A percentile compares a stretch with the other conserved stretches of the same genome.
phyloP scores from a whole-genome alignment of 805 yeast genomes.

The Kodamaea laetipori region DNA sequence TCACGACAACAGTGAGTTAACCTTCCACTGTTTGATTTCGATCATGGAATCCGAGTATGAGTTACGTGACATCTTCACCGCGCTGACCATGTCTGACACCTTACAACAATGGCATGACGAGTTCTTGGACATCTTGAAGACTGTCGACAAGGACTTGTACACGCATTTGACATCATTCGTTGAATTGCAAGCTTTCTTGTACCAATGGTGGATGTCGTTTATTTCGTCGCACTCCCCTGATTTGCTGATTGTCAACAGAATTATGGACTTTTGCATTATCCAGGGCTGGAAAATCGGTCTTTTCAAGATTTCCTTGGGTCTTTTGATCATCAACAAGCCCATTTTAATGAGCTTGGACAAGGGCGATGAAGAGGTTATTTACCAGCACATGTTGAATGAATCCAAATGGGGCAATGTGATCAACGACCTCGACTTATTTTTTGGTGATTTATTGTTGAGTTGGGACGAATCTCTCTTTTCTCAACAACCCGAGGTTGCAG shows the following conservation, averaged over 20 bases:
- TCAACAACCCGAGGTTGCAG: constrained; percentile 1
- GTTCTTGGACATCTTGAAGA: constrained; percentile 47
- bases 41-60: constrained; percentile 60
- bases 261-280: constrained; percentile 52
- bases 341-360: constrained; percentile 37
- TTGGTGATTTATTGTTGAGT: constrained; percentile 38
- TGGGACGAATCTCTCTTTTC: constrained; percentile 38
- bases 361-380: constrained; percentile 46
- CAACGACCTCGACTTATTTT: constrained; percentile 39
- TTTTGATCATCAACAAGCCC: constrained; percentile 51
- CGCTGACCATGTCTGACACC: constrained; percentile 55
- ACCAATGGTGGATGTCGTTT: constrained; percentile 67
- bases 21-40: constrained; percentile 54
- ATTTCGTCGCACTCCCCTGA: constrained; percentile 63
- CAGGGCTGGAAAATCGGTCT: constrained; percentile 57
- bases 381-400: constrained; percentile 46
- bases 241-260: constrained; percentile 46
- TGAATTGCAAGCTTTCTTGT: constrained; percentile 51
- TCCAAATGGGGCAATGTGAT: constrained; percentile 46
- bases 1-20: constrained; percentile 36
- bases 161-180: constrained; percentile 44
- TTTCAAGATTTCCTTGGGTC: constrained; percentile 56
- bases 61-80: constrained; percentile 51
- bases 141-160: constrained; percentile 42
- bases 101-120: constrained; percentile 54